A percentile compares a stretch with the other conserved stretches of the same genome.
Evolutionary conservation across 2,329 filamentous ascomycete genomes (phyloP).

Genomic region (Fusarium scirpi): DNA sequence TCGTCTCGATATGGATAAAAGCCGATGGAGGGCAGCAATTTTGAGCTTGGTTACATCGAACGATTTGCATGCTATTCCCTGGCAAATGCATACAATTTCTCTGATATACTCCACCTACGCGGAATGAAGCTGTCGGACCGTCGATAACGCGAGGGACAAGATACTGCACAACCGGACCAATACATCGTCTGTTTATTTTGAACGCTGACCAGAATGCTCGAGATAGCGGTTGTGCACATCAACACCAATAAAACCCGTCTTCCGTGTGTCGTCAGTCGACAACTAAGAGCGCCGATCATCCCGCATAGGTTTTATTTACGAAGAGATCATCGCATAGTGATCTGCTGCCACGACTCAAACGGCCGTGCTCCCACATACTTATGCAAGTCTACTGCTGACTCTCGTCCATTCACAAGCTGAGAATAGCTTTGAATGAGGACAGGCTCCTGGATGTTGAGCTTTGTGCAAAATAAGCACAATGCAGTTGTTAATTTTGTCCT

Average conservation of each 20-base stretch:
- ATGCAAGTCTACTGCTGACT: conserved; percentile 24
- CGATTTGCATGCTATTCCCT: conserved; percentile 11
- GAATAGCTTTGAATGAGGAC: neutral
- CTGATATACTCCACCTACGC: conserved; percentile 15
- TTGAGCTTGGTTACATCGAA: conserved; percentile 19
- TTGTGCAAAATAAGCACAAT: neutral
- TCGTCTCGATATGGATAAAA: conserved; percentile 26
- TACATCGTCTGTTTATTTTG: neutral
- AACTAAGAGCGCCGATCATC: conserved; percentile 31
- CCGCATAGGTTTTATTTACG: conserved; percentile 19
- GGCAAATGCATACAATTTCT: conserved; percentile 9
- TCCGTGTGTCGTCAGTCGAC: conserved; percentile 26
- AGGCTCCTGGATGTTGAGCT: neutral
- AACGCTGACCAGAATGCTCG: neutral
- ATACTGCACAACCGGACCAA: neutral
- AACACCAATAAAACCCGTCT: conserved; percentile 18
- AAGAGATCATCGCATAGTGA: conserved; percentile 38
- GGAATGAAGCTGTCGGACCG: conserved; percentile 16
- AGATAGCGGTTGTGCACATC: conserved; percentile 8
- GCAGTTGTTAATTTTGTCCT: neutral
- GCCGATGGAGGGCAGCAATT: conserved; percentile 30
- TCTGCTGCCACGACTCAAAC: conserved; percentile 39
- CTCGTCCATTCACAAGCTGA: conserved; percentile 19
- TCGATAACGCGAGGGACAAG: neutral
- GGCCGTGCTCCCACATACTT: conserved; percentile 37